Percentiles rank a stretch among this genome's conserved stretches.
These are phyloP conservation scores for Monilinia vaccinii-corymbosi DNA, from an alignment of 2,329 filamentous ascomycete species.

Conservation along the genomic window DNA sequence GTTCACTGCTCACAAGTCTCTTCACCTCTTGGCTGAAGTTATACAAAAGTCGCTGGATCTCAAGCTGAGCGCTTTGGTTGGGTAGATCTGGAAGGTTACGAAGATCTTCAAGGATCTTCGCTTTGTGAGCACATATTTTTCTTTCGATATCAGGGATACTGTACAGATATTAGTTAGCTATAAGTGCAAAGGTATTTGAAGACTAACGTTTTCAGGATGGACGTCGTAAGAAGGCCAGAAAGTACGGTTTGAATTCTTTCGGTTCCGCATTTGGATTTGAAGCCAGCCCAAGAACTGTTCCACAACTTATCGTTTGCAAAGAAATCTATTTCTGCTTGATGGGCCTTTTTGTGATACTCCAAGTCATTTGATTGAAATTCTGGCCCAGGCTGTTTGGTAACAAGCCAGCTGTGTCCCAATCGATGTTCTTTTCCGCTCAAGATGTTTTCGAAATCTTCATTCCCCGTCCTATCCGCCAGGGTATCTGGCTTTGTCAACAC, in stretches of 20 bases:
- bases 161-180: conserved; percentile 8
- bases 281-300: conserved; percentile 32
- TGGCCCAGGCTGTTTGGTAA: conserved; percentile 57
- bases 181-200: not conserved
- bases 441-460: conserved; percentile 50
- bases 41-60: conserved; percentile 51
- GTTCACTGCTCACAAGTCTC: conserved; percentile 44
- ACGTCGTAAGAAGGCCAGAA: conserved; percentile 38
- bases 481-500: conserved; percentile 83
- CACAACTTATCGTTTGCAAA: conserved; percentile 39
- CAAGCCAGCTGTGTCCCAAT: conserved; percentile 69
- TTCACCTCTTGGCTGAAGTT: conserved; percentile 47
- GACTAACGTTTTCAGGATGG: conserved; percentile 31
- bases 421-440: conserved; percentile 49
- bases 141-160: conserved; percentile 30
- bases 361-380: conserved; percentile 10
- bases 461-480: conserved; percentile 37
- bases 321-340: conserved; percentile 40
- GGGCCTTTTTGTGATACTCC: conserved; percentile 36
- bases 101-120: conserved; percentile 46
- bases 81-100: conserved; percentile 56
- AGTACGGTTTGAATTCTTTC: conserved; percentile 38
- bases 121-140: conserved; percentile 31
- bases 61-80: conserved; percentile 51
- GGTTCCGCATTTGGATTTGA: conserved; percentile 42